Percentiles rank a stretch among this genome's conserved stretches.
phyloP scores from a whole-genome alignment of 257 asterid genomes.

The Nicotiana attenuata region DNA sequence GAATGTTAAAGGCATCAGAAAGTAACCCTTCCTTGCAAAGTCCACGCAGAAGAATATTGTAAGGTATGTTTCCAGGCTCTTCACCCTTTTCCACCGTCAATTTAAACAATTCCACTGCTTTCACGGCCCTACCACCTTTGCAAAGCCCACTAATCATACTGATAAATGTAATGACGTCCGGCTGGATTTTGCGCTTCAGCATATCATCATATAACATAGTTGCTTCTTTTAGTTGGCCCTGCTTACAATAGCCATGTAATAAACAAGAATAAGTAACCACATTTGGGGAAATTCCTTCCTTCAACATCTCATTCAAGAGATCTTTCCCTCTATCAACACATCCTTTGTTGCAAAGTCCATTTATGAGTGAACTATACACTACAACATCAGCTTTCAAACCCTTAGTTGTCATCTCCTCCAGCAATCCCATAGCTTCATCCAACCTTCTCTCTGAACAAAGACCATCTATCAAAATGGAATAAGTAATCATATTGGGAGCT shows the following conservation, averaged over 20 bases:
- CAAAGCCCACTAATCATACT: conserved; percentile 54
- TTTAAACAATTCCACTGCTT: conserved; percentile 49
- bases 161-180: conserved; percentile 52
- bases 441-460: conserved; percentile 38
- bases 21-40: conserved; percentile 48
- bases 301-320: conserved; percentile 45
- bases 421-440: conserved; percentile 36
- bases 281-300: conserved; percentile 48
- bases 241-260: conserved; percentile 47
- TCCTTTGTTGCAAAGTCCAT: conserved; percentile 46
- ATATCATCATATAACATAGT: conserved; percentile 44
- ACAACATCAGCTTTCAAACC: conserved; percentile 45
- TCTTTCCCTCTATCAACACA: conserved; percentile 44
- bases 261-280: conserved; percentile 51
- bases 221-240: conserved; percentile 50
- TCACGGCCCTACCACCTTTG: conserved; percentile 36
- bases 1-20: conserved; percentile 43
- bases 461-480: conserved; percentile 44
- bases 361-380: conserved; percentile 38
- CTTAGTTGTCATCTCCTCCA: conserved; percentile 48
- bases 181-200: conserved; percentile 45
- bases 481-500: conserved; percentile 40
- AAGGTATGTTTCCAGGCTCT: conserved; percentile 41
- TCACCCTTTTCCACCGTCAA: conserved; percentile 54
- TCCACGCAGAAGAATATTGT: conserved; percentile 51